Conservation (phyloP, 352 stramenopile species). For the Phytopythium litorale region DNA sequence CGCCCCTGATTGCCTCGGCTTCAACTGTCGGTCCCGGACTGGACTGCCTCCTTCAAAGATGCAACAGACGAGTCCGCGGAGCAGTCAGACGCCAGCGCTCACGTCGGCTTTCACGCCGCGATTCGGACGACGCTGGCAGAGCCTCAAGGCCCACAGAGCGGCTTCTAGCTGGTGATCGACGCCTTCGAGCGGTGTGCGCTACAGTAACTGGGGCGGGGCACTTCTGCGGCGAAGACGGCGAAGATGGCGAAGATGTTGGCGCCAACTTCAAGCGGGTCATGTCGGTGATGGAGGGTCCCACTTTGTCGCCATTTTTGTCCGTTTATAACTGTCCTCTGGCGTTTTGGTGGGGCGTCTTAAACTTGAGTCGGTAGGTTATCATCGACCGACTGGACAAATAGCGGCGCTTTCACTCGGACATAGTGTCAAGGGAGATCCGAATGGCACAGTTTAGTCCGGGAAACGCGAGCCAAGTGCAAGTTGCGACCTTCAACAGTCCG, state of each 20-base stretch:
- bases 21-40: not conserved
- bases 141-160: not conserved
- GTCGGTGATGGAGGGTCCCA: not conserved
- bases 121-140: not conserved
- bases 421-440: not conserved
- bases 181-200: not conserved
- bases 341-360: not conserved
- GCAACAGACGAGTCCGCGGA: not conserved
- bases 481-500: not conserved
- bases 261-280: conserved; percentile 3
- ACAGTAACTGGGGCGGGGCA: not conserved
- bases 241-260: not conserved
- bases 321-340: not conserved
- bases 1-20: not conserved
- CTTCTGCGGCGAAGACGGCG: not conserved
- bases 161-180: not conserved
- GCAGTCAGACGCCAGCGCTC: not conserved
- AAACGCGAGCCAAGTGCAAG: not conserved
- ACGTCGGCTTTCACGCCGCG: conserved; percentile 1
- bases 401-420: not conserved
- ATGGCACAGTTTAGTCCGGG: not conserved
- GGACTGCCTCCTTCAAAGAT: conserved; percentile 3
- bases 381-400: not conserved
- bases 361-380: not conserved
- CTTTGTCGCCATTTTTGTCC: not conserved